phyloP scores from a whole-genome alignment of 2,329 filamentous ascomycete genomes.

The Scopulariopsis brevicaulis region DNA sequence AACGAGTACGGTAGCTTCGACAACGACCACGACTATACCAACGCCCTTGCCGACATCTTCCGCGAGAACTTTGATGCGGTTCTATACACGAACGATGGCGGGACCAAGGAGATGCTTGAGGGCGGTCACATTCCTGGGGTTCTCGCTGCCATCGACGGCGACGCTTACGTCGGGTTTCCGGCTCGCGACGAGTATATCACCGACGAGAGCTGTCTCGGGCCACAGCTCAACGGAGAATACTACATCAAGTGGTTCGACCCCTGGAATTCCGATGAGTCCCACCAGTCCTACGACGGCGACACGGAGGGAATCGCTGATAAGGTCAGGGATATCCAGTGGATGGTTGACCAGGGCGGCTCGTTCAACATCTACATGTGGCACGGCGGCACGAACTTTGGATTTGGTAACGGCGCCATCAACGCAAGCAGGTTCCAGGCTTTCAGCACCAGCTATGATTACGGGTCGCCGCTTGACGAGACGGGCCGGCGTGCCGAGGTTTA shows the following conservation, averaged over 20 bases:
- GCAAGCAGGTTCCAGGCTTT: constrained; percentile 20
- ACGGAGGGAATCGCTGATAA: constrained; percentile 13
- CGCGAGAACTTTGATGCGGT: constrained; percentile 25
- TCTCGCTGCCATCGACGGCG: constrained; percentile 33
- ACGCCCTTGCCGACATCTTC: constrained; percentile 27
- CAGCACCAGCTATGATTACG: constrained; percentile 38
- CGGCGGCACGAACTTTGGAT: constrained; percentile 38
- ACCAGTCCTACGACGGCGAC: constrained; percentile 19
- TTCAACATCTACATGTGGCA: constrained; percentile 42
- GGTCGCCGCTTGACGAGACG: constrained; percentile 35
- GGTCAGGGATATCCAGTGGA: constrained; percentile 22
- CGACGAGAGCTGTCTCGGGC: constrained; percentile 28
- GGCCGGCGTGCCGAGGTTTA: constrained; percentile 33
- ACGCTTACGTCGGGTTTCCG: constrained; percentile 23
- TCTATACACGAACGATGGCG: constrained; percentile 38
- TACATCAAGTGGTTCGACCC: constrained; percentile 30
- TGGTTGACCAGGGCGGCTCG: constrained; percentile 24
- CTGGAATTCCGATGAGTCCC: constrained; percentile 26
- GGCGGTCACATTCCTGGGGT: constrained; percentile 30
- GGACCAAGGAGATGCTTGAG: constrained; percentile 26
- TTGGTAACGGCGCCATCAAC: constrained; percentile 31
- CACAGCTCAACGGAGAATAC: constrained; percentile 36
- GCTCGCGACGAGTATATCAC: constrained; percentile 29
- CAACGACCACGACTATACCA: constrained; percentile 29
- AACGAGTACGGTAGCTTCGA: constrained; percentile 40